Percentiles rank a stretch among this genome's conserved stretches.
These are phyloP conservation scores for Trichoderma orchidacearum DNA, from an alignment of 495 filamentous ascomycete species.

Conservation along the genomic window DNA sequence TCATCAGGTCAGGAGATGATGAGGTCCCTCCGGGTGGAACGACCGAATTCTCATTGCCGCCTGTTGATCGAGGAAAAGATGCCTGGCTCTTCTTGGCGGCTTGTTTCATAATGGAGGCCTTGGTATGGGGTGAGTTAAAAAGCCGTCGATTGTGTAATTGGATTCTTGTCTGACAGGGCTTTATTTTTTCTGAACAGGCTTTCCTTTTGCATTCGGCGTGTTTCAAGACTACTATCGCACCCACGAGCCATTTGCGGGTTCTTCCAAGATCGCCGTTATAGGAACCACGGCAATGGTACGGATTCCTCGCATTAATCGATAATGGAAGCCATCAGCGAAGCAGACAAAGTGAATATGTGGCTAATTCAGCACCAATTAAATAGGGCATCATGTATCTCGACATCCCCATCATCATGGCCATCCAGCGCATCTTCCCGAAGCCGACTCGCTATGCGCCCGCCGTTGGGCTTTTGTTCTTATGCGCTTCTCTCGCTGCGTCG, in stretches of 20 bases:
- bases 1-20: neutral
- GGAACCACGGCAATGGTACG: constrained; percentile 26
- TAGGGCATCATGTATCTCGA: constrained; percentile 38
- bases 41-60: constrained; percentile 29
- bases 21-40: neutral
- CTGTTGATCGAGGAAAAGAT: constrained; percentile 43
- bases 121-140: constrained; percentile 44
- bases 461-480: constrained; percentile 24
- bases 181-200: constrained; percentile 27
- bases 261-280: constrained; percentile 24
- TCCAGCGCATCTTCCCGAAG: constrained; percentile 16
- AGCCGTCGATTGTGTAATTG: too few species aligned
- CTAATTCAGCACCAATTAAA: neutral
- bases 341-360: too few species aligned
- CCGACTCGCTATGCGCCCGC: constrained; percentile 18
- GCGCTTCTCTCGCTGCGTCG: constrained; percentile 24
- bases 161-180: too few species aligned
- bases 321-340: too few species aligned
- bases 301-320: too few species aligned
- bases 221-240: constrained; percentile 34
- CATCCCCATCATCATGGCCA: constrained; percentile 22
- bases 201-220: constrained; percentile 44
- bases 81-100: constrained; percentile 56
- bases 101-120: constrained; percentile 47
- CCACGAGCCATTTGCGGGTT: constrained; percentile 22